A percentile compares a stretch with the other conserved stretches of the same genome.
Conservation (phyloP, 306 rosid species). For the Crotalaria pallida region DNA sequence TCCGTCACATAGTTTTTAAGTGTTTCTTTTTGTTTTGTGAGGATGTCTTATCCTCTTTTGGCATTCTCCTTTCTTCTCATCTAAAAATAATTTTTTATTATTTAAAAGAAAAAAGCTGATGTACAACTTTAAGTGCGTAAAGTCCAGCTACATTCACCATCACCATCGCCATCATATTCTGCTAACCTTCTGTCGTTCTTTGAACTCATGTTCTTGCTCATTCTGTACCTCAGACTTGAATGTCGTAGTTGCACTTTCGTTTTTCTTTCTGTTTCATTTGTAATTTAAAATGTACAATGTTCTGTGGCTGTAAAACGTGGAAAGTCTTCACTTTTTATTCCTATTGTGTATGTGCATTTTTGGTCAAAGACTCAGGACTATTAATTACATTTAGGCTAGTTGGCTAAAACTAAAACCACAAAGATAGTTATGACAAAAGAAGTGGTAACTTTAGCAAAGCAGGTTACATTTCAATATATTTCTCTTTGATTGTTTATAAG, state of each 20-base stretch:
- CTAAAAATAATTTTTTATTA: no score
- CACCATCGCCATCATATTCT: background rate
- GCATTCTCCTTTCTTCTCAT: no score
- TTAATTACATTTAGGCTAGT: background rate
- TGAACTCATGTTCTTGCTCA: background rate
- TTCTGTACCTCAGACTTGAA: background rate
- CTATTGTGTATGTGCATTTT: background rate
- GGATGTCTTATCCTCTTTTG: no score
- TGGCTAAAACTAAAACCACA: background rate
- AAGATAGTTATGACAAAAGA: background rate
- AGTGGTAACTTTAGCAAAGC: background rate
- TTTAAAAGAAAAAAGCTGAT: no score
- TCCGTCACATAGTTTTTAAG: no score
- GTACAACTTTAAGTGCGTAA: background rate
- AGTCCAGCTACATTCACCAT: background rate
- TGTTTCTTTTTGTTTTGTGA: no score
- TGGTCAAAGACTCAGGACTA: background rate
- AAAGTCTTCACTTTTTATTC: background rate
- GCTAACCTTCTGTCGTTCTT: background rate
- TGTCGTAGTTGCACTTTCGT: background rate
- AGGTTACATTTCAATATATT: background rate
- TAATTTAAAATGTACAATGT: background rate
- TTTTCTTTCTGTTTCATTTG: background rate
- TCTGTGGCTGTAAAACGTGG: background rate
- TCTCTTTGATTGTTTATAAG: background rate